Evolutionary conservation across 495 filamentous ascomycete genomes (phyloP).

Genomic region (Aspergillus biplanus): DNA sequence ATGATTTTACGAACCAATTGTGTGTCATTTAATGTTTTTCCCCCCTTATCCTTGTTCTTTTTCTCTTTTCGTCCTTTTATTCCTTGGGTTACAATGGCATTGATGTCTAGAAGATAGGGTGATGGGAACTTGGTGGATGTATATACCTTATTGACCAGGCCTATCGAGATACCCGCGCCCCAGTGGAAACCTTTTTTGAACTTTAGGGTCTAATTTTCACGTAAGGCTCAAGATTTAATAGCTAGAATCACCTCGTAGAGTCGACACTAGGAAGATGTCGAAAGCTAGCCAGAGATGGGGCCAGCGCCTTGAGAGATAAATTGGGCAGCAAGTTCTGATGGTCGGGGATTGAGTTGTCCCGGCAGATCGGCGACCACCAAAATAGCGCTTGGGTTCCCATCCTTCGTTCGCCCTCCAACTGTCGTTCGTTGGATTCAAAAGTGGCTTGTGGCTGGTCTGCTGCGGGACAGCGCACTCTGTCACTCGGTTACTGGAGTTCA

Average conservation of each 20-base stretch:
- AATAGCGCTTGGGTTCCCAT: neutral
- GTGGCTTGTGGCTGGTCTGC: conserved; percentile 10
- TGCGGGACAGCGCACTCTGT: conserved; percentile 12
- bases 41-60: neutral
- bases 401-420: neutral
- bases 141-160: neutral
- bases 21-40: neutral
- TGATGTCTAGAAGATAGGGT: neutral
- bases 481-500: neutral
- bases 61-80: neutral
- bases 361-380: conserved; percentile 14
- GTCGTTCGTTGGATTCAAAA: neutral
- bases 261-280: neutral
- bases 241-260: too few relatives aligned
- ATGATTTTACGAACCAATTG: conserved; percentile 9
- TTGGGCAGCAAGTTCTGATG: conserved; percentile 28
- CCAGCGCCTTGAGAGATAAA: conserved; percentile 15
- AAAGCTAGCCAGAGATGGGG: conserved; percentile 18
- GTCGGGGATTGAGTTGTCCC: conserved; percentile 21
- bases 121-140: neutral
- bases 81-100: neutral
- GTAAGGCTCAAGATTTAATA: neutral
- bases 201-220: neutral
- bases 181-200: too few relatives aligned
- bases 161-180: neutral